phyloP scores from a whole-genome alignment of 1,139 yeast genomes.

The Geotrichum bryndzae region DNA sequence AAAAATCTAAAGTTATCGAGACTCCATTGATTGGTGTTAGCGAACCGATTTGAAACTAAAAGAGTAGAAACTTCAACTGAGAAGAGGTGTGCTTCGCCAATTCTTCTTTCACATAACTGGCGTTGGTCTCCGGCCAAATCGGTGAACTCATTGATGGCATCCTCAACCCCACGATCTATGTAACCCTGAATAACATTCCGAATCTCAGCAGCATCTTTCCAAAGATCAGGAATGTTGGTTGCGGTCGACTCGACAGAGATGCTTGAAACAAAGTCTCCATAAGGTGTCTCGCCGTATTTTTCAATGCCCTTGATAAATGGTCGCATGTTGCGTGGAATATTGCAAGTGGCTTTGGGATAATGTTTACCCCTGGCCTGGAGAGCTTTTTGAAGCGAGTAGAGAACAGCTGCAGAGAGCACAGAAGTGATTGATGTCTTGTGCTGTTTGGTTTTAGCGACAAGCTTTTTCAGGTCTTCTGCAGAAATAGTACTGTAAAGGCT shows the following conservation, averaged over 20 bases:
- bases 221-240: background rate
- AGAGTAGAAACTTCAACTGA: conserved; percentile 10
- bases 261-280: conserved; percentile 1
- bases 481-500: background rate
- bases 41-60: background rate
- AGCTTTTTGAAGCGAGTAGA: conserved; percentile 2
- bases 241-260: conserved; percentile 2
- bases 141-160: background rate
- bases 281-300: background rate
- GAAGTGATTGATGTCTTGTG: background rate
- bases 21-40: background rate
- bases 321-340: conserved; percentile 1
- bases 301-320: background rate
- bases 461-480: background rate
- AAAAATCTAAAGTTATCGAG: conserved; percentile 3
- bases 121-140: conserved; percentile 1
- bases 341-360: background rate
- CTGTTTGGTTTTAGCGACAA: background rate
- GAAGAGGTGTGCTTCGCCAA: conserved; percentile 2
- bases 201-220: background rate
- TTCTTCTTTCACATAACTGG: background rate
- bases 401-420: background rate
- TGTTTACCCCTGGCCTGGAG: background rate
- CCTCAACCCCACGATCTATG: background rate
- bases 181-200: background rate